A percentile compares a stretch with the other conserved stretches of the same genome.
phyloP scores from a whole-genome alignment of 1,284 basidiomycete genomes.

The Taiwanofungus camphoratus region DNA sequence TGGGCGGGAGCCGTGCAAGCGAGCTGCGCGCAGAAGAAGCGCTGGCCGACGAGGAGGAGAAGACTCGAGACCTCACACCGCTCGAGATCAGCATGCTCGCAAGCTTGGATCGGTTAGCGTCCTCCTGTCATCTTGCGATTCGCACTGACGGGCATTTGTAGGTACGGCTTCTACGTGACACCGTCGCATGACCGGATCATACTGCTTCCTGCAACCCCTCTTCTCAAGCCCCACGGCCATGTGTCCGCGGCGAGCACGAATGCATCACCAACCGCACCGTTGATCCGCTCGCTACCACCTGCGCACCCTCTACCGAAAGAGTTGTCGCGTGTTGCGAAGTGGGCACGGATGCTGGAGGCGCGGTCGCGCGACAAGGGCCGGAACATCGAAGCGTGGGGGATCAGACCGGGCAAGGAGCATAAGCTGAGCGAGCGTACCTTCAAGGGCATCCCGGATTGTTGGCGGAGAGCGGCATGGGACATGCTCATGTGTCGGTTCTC shows the following conservation, averaged over 20 bases:
- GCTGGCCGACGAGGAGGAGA: constrained; percentile 50
- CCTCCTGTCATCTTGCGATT: neutral
- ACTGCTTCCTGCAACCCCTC: constrained; percentile 55
- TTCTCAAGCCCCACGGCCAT: constrained; percentile 54
- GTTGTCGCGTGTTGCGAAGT: constrained; percentile 71
- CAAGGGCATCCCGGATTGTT: constrained; percentile 96
- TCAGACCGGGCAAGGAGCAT: constrained; percentile 55
- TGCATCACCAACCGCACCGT: constrained; percentile 26
- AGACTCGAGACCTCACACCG: constrained; percentile 49
- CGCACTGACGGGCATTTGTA: constrained; percentile 25
- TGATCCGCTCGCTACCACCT: constrained; percentile 35
- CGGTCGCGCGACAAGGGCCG: constrained; percentile 66
- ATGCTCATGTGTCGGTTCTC: constrained; percentile 57
- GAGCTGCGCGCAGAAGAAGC: constrained; percentile 51
- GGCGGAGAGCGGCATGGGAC: constrained; percentile 92
- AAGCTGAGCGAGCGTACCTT: constrained; percentile 75
- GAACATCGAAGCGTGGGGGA: constrained; percentile 71
- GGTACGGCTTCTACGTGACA: constrained; percentile 81
- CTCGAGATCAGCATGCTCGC: constrained; percentile 67
- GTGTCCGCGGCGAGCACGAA: constrained; percentile 38
- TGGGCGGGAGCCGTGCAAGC: constrained; percentile 53
- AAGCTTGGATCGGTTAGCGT: constrained; percentile 72
- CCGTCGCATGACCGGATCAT: constrained; percentile 77
- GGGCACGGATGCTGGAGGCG: constrained; percentile 81
- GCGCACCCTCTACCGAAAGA: constrained; percentile 56